These are phyloP conservation scores for Carex parvula DNA, from an alignment of 176 grass and related monocot genomes.

Conservation along the genomic window DNA sequence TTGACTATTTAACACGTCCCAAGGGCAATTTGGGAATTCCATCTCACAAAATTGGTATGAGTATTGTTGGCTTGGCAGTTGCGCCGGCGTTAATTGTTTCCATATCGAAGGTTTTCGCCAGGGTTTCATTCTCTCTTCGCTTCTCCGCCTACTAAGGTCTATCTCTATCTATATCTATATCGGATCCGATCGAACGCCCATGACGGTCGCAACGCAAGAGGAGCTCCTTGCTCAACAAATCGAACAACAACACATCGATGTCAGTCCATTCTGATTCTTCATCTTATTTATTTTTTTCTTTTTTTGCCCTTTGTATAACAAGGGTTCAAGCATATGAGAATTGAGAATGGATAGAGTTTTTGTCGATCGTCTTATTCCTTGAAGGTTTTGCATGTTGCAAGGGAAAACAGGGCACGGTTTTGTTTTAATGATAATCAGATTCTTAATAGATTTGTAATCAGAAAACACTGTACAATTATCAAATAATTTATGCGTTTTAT, in stretches of 20 bases:
- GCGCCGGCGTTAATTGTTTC: conserved; percentile 3
- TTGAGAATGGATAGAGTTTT: background rate
- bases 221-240: conserved; percentile 47
- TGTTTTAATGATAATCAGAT: background rate
- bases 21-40: too few species aligned
- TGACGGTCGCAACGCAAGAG: conserved; percentile 48
- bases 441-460: background rate
- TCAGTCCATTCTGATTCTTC: background rate
- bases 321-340: background rate
- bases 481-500: background rate
- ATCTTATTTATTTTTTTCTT: background rate
- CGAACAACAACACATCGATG: conserved; percentile 56
- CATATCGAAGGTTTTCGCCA: conserved; percentile 21
- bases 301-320: background rate
- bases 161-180: background rate
- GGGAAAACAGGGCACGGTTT: background rate
- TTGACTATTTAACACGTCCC: too few species aligned
- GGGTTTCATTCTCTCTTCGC: conserved; percentile 30
- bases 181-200: conserved; percentile 16
- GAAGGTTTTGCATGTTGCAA: background rate
- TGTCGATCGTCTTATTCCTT: background rate
- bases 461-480: background rate
- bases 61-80: background rate
- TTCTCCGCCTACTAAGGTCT: background rate
- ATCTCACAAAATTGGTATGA: too few species aligned